These are phyloP conservation scores for Wallacemonas collosoma DNA, from an alignment of 208 protist species.

Conservation along the genomic window DNA sequence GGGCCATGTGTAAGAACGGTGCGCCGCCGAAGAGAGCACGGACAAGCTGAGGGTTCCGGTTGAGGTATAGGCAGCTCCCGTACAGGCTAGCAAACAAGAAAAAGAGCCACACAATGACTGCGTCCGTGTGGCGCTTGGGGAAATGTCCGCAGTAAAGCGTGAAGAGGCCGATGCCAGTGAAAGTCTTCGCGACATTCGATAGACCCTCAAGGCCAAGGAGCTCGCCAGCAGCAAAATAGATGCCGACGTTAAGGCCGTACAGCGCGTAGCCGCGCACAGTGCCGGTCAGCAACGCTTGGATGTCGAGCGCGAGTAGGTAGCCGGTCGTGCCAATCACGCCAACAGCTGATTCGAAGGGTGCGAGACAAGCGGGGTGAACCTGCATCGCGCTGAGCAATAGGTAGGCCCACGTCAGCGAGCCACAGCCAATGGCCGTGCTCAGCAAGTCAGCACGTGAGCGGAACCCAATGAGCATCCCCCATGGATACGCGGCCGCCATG, in stretches of 20 bases:
- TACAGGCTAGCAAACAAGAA: constrained; percentile 14
- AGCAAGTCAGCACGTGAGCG: not conserved
- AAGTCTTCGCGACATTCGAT: constrained; percentile 17
- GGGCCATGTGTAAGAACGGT: not conserved
- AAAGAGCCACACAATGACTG: constrained; percentile 2
- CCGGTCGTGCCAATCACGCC: constrained; percentile 16
- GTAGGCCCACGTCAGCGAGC: constrained; percentile 11
- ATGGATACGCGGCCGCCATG: not conserved
- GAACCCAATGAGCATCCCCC: constrained; percentile 15
- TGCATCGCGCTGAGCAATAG: constrained; percentile 1
- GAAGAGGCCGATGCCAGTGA: constrained; percentile 19
- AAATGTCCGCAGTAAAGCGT: constrained; percentile 18
- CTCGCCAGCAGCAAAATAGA: constrained; percentile 11
- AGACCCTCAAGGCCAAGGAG: not conserved
- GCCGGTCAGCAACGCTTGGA: not conserved
- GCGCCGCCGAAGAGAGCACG: constrained; percentile 1
- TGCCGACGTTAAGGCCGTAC: constrained; percentile 2
- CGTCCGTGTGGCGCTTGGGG: not conserved
- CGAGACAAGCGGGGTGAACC: constrained; percentile 9
- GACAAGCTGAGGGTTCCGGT: constrained; percentile 15
- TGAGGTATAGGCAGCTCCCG: constrained; percentile 4
- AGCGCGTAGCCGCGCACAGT: not conserved
- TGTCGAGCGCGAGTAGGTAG: constrained; percentile 19
- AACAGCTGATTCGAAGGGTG: constrained; percentile 17
- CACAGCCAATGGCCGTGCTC: constrained; percentile 7